These are phyloP conservation scores for Moniliella sp. DNA, from an alignment of 1,284 basidiomycete genomes.

Conservation along the genomic window DNA sequence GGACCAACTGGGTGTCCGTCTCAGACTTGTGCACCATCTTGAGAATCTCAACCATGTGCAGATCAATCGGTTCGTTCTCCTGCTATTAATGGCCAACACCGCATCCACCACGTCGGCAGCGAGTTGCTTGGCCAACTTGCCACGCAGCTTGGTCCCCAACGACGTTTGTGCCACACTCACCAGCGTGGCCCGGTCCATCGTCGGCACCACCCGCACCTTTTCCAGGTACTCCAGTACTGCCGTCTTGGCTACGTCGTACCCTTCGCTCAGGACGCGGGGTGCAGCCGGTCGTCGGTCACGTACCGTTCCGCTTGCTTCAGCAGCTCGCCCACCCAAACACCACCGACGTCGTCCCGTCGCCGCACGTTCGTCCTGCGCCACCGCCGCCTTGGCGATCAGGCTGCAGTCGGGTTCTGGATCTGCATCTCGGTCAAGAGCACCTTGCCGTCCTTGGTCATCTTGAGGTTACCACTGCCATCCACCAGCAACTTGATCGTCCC, in stretches of 20 bases:
- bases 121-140: constrained; percentile 62
- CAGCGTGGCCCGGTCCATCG: constrained; percentile 64
- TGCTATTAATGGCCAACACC: constrained; percentile 61
- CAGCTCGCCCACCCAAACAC: constrained; percentile 84
- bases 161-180: constrained; percentile 84
- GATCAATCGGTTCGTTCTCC: constrained; percentile 53
- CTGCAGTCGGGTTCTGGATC: constrained; percentile 89
- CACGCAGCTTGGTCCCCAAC: constrained; percentile 74
- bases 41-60: constrained; percentile 99
- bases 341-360: constrained; percentile 92
- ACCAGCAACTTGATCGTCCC: constrained; percentile 96
- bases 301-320: constrained; percentile 93
- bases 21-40: constrained; percentile 99
- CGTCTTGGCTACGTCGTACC: constrained; percentile 92
- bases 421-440: constrained; percentile 98
- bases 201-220: constrained; percentile 52
- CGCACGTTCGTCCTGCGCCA: constrained; percentile 98
- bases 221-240: constrained; percentile 81
- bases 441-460: constrained; percentile 99
- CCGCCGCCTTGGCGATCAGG: constrained; percentile 97
- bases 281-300: constrained; percentile 92
- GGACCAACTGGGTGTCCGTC: constrained; percentile 87
- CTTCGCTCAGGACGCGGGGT: constrained; percentile 88
- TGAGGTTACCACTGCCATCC: constrained; percentile 94
- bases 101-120: constrained; percentile 85